Base-by-base conservation (phyloP, 2,329 filamentous ascomycete species). In the Stromatinia cepivora region DNA sequence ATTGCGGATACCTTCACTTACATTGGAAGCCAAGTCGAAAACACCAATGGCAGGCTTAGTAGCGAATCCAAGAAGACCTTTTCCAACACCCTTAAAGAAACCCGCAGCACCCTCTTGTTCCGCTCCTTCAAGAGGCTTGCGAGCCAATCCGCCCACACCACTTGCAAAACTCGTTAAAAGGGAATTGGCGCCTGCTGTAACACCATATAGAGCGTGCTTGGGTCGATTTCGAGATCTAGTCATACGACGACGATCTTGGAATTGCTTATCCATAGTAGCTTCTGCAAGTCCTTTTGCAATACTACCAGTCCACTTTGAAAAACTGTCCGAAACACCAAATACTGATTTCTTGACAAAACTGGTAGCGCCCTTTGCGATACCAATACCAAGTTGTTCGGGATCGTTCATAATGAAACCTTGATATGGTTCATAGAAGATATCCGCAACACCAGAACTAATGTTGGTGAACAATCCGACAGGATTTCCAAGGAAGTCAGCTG, bases 341-440 rank as follows among this genome's bases (percentile, higher is more conserved):
- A 99, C 94, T 0, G 93, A 97, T 81, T 99, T 99, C 85, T 99
- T 99, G 74, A 97, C 92, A 77, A 99, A 98, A 73, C 93, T 97
- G 0, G 93, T 94, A 15, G 96, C 95, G 52, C 95, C 95, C 80
- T 97, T 97, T 48, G 95, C 96, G 72, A 99, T 97, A 25, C 95
- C 95, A 53, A 97, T 85, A 28, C 95, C 96, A 68, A 99, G 89
- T 73, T 99, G 94, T 79, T 98, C 94, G 2, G 95, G 96, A 79
- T 99, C 95, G 22, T 62, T 62, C 85, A 97, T 92, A 79, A 99
- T 96, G 62, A 99, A 87, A 31, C 96, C 92, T 82, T 99, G 95
- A 81, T 99, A 99, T 50, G 95, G 95, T 79, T 99, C 96, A 84
- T 99, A 99, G 83, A 99, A 99, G 78, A 99, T 97, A 79, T 97